These are phyloP conservation scores for Phytophthora constricta DNA, from an alignment of 352 stramenopile species.

Conservation along the genomic window DNA sequence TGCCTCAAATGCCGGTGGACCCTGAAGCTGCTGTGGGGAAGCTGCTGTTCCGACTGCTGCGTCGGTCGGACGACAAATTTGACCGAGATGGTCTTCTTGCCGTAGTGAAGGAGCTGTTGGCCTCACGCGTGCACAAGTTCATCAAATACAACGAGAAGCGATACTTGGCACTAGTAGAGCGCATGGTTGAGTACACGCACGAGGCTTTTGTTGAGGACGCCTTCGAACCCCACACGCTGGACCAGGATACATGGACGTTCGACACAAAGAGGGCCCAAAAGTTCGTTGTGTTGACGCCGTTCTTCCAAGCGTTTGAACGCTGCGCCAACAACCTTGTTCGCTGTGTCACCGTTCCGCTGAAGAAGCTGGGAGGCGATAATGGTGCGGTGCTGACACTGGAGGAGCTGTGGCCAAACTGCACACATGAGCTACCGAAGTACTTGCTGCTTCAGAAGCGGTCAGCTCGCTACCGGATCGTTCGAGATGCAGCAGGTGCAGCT, in stretches of 20 bases:
- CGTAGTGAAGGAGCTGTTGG: conserved; percentile 63
- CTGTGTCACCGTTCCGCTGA: conserved; percentile 21
- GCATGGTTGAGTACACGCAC: conserved; percentile 56
- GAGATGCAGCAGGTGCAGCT: conserved; percentile 12
- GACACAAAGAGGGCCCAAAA: conserved; percentile 20
- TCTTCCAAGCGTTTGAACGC: conserved; percentile 35
- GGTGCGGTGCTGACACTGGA: conserved; percentile 23
- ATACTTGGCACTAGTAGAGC: conserved; percentile 54
- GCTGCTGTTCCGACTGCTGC: conserved; percentile 63
- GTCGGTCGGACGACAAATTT: conserved; percentile 24
- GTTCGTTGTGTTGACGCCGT: conserved; percentile 23
- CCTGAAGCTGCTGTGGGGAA: conserved; percentile 61
- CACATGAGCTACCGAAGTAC: conserved; percentile 57
- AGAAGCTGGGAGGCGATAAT: conserved; percentile 7
- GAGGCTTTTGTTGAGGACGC: conserved; percentile 41
- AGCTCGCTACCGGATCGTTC: conserved; percentile 50
- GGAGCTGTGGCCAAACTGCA: conserved; percentile 59
- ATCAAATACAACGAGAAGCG: conserved; percentile 55
- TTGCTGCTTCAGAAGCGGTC: conserved; percentile 67
- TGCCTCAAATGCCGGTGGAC: conserved; percentile 30
- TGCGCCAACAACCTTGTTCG: conserved; percentile 47
- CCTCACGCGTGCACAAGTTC: conserved; percentile 56
- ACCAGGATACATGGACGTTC: conserved; percentile 44
- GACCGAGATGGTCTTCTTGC: conserved; percentile 15
- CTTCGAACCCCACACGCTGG: conserved; percentile 47